Conservation (phyloP, 2,329 filamentous ascomycete species). For the Lasiodiplodia hormozganensis region DNA sequence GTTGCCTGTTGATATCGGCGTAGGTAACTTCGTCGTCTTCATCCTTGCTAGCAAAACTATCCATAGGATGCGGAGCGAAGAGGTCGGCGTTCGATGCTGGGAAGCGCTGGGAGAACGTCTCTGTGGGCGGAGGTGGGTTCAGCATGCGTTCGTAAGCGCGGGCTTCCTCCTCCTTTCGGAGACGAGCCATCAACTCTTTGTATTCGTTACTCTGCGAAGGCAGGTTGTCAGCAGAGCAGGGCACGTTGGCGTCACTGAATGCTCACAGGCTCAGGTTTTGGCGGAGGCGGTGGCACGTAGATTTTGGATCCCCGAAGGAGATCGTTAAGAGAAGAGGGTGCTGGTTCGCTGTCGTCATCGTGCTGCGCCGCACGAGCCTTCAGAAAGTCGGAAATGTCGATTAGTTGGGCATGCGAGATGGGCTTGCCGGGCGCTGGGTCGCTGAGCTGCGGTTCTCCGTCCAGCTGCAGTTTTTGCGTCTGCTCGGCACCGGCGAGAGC, state of each 20-base stretch:
- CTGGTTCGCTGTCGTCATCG: constrained; percentile 13
- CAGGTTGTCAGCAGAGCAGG: constrained; percentile 1
- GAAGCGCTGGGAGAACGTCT: constrained; percentile 67
- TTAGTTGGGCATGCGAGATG: constrained; percentile 73
- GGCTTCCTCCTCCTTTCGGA: constrained; percentile 83
- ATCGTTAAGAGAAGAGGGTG: constrained; percentile 62
- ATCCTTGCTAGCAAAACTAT: constrained; percentile 38
- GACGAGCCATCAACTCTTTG: constrained; percentile 82
- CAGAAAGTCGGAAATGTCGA: constrained; percentile 66
- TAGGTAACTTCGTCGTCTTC: constrained; percentile 70
- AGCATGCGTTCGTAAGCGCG: constrained; percentile 83
- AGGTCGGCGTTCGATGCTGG: constrained; percentile 62
- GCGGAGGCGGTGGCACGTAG: constrained; percentile 80
- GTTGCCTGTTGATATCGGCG: constrained; percentile 78
- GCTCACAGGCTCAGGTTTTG: constrained; percentile 78
- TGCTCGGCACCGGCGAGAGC: constrained; percentile 34
- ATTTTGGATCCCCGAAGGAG: constrained; percentile 75
- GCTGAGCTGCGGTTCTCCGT: constrained; percentile 58
- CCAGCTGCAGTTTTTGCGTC: constrained; percentile 36
- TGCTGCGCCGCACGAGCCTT: constrained; percentile 39
- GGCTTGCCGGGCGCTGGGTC: constrained; percentile 66
- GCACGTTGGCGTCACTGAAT: background rate
- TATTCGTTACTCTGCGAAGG: constrained; percentile 74
- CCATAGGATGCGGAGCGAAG: constrained; percentile 48
- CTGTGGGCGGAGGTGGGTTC: constrained; percentile 62